Evolutionary conservation across 1,284 basidiomycete genomes (phyloP), one percentile per base, ranked within the genome.

Genomic region (Puccinia hordei): DNA sequence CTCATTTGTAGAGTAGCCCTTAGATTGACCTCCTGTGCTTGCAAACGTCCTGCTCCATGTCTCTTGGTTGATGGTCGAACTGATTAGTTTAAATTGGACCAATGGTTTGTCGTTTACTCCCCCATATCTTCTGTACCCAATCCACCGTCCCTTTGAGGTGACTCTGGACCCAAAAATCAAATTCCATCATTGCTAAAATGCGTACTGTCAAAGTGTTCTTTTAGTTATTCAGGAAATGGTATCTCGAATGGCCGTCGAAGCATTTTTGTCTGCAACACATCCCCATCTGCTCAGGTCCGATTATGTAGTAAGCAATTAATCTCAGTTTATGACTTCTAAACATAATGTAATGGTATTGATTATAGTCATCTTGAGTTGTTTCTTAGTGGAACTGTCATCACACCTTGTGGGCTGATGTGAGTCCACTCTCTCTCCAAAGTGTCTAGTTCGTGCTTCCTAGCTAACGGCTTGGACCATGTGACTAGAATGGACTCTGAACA

Each of bases 391-490:
- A 89, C 0, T 89, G 92, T 63, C 95, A 99, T 86, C 90, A 94
- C 41, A 92, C 95, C 83, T 87, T 99, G 2, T 99, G 95, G 95
- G 97, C 96, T 0, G 95, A 98, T 57, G 84, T 84, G 81, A 65
- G 83, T 81, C 17, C 30, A 35, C 5, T 13, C n/a, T n/a, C 12
- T 35, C 17, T 55, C n/a, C 19, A 17, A 24, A 15, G 35, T 55
- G 49, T 30, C 10, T 33, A 44, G 13, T 22, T 8, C 46, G 10
- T 6, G 27, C 10, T 24, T 38, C 1, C 2, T 41, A 24, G 53
- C 55, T 73, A 3, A 41, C 35, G n/a, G 53, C 4, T 1, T 38
- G 49, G 46, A 27, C 24, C n/a, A 27, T 41, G 63, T 44, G 19
- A 12, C 2, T 51, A 81, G 86, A 97, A 95, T 84, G 94, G 94